Conservation (phyloP, 2,329 filamentous ascomycete species). For the Cercospora janseana region DNA sequence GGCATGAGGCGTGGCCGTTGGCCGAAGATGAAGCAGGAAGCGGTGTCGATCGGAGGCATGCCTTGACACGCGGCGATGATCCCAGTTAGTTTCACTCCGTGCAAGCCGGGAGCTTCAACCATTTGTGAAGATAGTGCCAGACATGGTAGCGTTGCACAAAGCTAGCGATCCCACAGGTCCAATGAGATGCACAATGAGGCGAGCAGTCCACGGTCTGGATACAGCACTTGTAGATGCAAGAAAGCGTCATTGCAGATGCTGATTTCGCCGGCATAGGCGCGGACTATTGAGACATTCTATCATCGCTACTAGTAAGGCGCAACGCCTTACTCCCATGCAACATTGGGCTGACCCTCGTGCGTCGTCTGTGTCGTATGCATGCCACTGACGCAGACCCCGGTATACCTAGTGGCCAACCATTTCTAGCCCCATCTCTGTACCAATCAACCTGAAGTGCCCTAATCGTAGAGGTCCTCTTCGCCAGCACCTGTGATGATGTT, state of each 20-base stretch:
- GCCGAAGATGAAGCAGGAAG: slow-evolving; percentile 6
- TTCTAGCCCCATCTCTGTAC: slow-evolving; percentile 11
- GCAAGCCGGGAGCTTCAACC: neutral
- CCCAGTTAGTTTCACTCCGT: neutral
- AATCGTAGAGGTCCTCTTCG: slow-evolving; percentile 97
- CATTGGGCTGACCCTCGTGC: neutral
- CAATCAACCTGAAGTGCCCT: slow-evolving; percentile 38
- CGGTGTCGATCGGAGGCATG: slow-evolving; percentile 1
- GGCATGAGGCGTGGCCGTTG: neutral
- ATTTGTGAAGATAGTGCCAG: neutral
- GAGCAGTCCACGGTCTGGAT: too few species aligned
- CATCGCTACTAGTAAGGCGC: slow-evolving; percentile 8
- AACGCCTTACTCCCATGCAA: slow-evolving; percentile 20
- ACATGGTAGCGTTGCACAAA: slow-evolving; percentile 1
- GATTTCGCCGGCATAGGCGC: slow-evolving; percentile 14
- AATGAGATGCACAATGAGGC: too few species aligned
- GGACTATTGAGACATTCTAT: slow-evolving; percentile 25
- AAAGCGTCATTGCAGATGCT: slow-evolving; percentile 12
- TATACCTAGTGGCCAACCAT: slow-evolving; percentile 11
- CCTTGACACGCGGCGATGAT: slow-evolving; percentile 1
- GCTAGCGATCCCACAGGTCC: neutral
- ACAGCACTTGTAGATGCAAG: too few species aligned
- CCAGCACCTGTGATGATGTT: slow-evolving; percentile 69
- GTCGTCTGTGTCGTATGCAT: slow-evolving; percentile 9
- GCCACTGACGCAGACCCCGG: slow-evolving; percentile 12